Evolutionary conservation across 2,329 filamentous ascomycete genomes (phyloP).

Genomic region (Periconia digitata): DNA sequence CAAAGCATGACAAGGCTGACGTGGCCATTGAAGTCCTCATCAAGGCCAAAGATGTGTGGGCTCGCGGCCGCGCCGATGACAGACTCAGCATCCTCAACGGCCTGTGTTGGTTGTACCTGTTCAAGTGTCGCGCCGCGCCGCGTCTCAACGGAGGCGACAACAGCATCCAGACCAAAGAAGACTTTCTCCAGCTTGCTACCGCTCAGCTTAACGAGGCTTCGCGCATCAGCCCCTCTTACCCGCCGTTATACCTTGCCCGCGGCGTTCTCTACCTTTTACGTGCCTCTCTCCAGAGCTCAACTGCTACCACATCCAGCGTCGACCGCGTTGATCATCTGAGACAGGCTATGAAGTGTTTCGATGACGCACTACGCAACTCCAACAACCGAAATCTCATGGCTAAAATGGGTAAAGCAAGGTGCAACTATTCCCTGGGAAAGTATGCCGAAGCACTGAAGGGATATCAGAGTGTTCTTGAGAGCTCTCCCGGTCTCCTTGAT

Average conservation of each 20-base stretch:
- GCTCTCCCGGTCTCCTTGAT: slow-evolving; percentile 84
- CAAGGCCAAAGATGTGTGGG: slow-evolving; percentile 72
- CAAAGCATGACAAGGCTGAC: slow-evolving; percentile 91
- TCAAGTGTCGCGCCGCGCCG: slow-evolving; percentile 82
- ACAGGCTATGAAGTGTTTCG: slow-evolving; percentile 87
- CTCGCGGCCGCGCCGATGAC: slow-evolving; percentile 72
- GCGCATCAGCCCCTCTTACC: slow-evolving; percentile 87
- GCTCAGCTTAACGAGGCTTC: slow-evolving; percentile 92
- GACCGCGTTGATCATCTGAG: slow-evolving; percentile 79
- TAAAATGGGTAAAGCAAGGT: slow-evolving; percentile 83
- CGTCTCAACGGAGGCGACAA: slow-evolving; percentile 62
- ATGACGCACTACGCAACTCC: slow-evolving; percentile 86
- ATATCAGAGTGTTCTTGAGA: slow-evolving; percentile 85
- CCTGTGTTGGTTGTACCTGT: slow-evolving; percentile 87
- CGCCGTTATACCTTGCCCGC: slow-evolving; percentile 85
- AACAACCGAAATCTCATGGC: slow-evolving; percentile 89
- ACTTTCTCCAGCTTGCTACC: slow-evolving; percentile 89
- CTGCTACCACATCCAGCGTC: slow-evolving; percentile 64
- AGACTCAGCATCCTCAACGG: slow-evolving; percentile 81
- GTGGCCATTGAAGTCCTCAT: slow-evolving; percentile 72
- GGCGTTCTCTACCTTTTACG: slow-evolving; percentile 86
- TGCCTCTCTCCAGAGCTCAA: slow-evolving; percentile 75
- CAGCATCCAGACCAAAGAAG: slow-evolving; percentile 87
- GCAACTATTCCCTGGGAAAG: slow-evolving; percentile 82
- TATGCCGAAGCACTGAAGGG: slow-evolving; percentile 78